Percentiles rank a stretch among this genome's conserved stretches.
Conservation (phyloP, 176 grass and related monocot genomes). For the Triticum turgidum region DNA sequence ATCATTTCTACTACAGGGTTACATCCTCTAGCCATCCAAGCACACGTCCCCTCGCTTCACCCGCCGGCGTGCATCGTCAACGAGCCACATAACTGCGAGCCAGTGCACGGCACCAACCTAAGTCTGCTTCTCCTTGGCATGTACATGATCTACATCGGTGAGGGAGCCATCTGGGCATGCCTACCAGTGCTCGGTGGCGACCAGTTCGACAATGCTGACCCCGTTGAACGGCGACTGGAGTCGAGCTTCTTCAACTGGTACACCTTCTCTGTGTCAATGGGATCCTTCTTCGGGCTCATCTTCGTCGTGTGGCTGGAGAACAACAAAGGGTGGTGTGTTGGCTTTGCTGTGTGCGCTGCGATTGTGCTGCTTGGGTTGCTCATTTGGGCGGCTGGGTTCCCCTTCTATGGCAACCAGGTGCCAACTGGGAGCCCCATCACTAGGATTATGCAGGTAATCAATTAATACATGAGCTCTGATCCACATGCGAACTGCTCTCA, state of each 20-base stretch:
- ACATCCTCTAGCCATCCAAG: conserved; percentile 76
- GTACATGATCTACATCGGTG: conserved; percentile 56
- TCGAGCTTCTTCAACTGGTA: conserved; percentile 94
- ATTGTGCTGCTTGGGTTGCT: conserved; percentile 45
- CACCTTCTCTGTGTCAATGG: conserved; percentile 60
- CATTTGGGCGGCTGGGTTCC: conserved; percentile 43
- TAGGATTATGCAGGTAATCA: conserved; percentile 57
- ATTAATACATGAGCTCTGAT: neutral
- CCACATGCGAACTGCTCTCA: too few species aligned
- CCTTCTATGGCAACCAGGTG: conserved; percentile 61
- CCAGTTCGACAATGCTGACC: conserved; percentile 60
- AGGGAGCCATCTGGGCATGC: conserved; percentile 58
- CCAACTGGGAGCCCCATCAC: conserved; percentile 68
- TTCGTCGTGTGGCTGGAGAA: conserved; percentile 80
- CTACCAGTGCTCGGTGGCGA: conserved; percentile 73
- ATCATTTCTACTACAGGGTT: conserved; percentile 45
- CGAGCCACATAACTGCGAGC: conserved; percentile 9
- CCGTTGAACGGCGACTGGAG: conserved; percentile 38
- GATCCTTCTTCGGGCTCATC: conserved; percentile 57
- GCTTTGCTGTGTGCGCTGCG: conserved; percentile 48
- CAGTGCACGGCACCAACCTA: conserved; percentile 46
- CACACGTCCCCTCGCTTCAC: conserved; percentile 53
- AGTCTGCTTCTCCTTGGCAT: conserved; percentile 57
- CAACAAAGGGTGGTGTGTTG: conserved; percentile 50
- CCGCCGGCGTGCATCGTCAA: conserved; percentile 41